Conservation (phyloP, 345 rosid species). For the Hibiscus trionum region DNA sequence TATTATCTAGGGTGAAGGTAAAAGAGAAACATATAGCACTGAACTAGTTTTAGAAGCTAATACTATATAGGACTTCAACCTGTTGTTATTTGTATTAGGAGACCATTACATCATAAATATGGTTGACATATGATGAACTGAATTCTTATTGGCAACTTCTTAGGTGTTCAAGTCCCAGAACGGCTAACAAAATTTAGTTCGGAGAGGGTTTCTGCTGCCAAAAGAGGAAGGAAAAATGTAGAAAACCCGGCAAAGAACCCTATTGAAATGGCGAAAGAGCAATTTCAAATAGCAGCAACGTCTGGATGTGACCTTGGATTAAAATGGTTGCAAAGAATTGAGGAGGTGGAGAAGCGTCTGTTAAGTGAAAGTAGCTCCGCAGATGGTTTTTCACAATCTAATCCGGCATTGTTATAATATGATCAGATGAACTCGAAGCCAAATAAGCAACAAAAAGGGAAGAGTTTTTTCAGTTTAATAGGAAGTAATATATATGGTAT, state of each 20-base stretch:
- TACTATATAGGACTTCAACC: not conserved
- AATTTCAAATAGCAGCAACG: constrained; percentile 68
- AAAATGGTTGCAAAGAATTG: constrained; percentile 68
- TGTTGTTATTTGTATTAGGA: not conserved
- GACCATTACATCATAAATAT: not conserved
- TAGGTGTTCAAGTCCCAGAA: constrained; percentile 80
- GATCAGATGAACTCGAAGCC: not conserved
- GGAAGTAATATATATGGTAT: not conserved
- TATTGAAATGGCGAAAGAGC: constrained; percentile 62
- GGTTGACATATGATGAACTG: not conserved
- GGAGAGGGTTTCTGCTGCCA: constrained; percentile 32
- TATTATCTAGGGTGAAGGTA: not conserved
- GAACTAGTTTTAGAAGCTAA: not conserved
- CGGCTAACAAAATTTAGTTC: constrained; percentile 29
- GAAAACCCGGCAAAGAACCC: constrained; percentile 26
- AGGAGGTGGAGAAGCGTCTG: constrained; percentile 69
- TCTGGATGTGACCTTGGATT: constrained; percentile 70
- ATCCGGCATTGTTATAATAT: not conserved
- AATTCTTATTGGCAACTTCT: not conserved
- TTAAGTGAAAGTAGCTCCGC: constrained; percentile 15
- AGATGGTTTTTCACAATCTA: not conserved
- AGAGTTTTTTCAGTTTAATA: not conserved
- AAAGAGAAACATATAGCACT: not conserved
- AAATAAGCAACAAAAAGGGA: not conserved
- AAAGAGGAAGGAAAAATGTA: constrained; percentile 27